Conservation (phyloP, 495 filamentous ascomycete species). For the Bombardia bombarda region DNA sequence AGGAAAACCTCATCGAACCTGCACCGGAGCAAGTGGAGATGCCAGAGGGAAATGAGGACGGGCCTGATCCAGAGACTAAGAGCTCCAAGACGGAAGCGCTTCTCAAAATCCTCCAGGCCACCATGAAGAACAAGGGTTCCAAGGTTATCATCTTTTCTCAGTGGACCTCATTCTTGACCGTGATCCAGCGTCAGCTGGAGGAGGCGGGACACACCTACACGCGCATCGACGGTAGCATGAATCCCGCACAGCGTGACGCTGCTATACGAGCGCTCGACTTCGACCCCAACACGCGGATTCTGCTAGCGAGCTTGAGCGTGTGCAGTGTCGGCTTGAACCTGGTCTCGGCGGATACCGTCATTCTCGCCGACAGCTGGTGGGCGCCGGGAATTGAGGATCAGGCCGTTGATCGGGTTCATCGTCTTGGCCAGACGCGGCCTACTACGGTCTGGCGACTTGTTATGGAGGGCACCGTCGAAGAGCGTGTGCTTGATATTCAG, state of each 20-base stretch:
- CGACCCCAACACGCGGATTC: constrained; percentile 62
- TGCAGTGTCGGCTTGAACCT: constrained; percentile 87
- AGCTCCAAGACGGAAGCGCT: constrained; percentile 83
- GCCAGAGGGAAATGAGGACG: constrained; percentile 32
- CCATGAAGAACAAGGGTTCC: constrained; percentile 54
- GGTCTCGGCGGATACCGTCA: constrained; percentile 78
- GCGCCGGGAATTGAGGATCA: constrained; percentile 92
- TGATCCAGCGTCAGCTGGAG: constrained; percentile 64
- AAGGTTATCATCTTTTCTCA: constrained; percentile 91
- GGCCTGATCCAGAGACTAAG: constrained; percentile 53
- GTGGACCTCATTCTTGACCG: constrained; percentile 83
- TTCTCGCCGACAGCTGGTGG: constrained; percentile 84
- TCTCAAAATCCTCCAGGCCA: constrained; percentile 67
- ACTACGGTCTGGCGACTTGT: constrained; percentile 76
- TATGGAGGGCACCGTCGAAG: constrained; percentile 80
- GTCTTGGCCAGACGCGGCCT: constrained; percentile 73
- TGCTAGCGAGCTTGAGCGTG: constrained; percentile 77
- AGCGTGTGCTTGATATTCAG: constrained; percentile 76
- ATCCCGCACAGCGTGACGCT: constrained; percentile 54
- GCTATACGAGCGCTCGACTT: constrained; percentile 58
- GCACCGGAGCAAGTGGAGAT: constrained; percentile 41
- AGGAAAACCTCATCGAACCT: constrained; percentile 55
- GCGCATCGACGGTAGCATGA: constrained; percentile 82
- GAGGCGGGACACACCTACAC: constrained; percentile 54
- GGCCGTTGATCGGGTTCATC: constrained; percentile 83